A percentile compares a stretch with the other conserved stretches of the same genome.
These are phyloP conservation scores for Gossypium bickii DNA, from an alignment of 345 rosid species.

Conservation along the genomic window DNA sequence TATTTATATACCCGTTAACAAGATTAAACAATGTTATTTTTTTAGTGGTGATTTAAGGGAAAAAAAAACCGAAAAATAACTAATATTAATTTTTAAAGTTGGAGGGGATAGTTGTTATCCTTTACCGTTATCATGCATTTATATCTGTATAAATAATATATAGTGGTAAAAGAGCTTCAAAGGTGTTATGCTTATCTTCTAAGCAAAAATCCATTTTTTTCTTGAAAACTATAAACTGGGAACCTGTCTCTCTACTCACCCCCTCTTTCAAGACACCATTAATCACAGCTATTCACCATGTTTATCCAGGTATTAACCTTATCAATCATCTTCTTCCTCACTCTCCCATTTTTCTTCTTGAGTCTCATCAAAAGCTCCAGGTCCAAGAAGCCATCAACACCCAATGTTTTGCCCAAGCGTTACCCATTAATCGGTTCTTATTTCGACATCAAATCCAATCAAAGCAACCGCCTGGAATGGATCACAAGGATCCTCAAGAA, in stretches of 20 bases:
- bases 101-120: too few species aligned
- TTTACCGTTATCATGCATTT: neutral
- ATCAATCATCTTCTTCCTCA: neutral
- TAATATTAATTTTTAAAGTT: too few species aligned
- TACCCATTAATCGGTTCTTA: slow-evolving; percentile 55
- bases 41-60: too few species aligned
- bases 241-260: neutral
- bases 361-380: neutral
- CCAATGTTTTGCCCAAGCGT: slow-evolving; percentile 28
- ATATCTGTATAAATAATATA: too few species aligned
- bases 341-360: neutral
- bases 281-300: neutral
- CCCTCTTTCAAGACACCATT: neutral
- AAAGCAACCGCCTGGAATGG: slow-evolving; percentile 50
- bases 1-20: too few species aligned
- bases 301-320: neutral
- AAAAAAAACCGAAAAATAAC: too few species aligned
- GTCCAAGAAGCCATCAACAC: neutral
- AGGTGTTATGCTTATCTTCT: neutral
- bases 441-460: slow-evolving; percentile 33
- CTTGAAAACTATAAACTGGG: too few species aligned
- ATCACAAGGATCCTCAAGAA: slow-evolving; percentile 35
- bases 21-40: too few species aligned
- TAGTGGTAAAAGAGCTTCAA: too few species aligned
- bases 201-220: neutral